Percentiles rank a stretch among this genome's conserved stretches.
Conservation (phyloP, 2,329 filamentous ascomycete genomes). For the Fusarium sp. region DNA sequence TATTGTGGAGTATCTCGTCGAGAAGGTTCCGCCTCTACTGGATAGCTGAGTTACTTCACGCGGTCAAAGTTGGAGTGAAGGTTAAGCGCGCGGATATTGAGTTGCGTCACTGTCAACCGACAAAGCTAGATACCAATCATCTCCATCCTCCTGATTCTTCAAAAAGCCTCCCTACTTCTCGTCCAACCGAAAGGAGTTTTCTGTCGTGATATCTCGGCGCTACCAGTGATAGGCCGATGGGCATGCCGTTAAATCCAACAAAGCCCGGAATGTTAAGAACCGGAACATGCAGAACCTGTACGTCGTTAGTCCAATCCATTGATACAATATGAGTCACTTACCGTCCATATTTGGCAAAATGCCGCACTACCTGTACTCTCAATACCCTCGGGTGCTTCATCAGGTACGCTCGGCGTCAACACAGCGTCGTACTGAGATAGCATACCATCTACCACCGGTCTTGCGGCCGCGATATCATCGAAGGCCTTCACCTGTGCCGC, state of each 20-base stretch:
- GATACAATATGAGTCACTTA: slow-evolving; percentile 39
- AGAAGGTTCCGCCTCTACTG: slow-evolving; percentile 16
- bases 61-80: rapidly evolving
- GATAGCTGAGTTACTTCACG: neutral
- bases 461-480: slow-evolving; percentile 60
- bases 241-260: slow-evolving; percentile 26
- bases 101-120: rapidly evolving
- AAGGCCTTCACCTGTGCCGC: slow-evolving; percentile 62
- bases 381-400: slow-evolving; percentile 65
- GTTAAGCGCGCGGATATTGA: neutral
- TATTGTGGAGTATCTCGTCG: slow-evolving; percentile 16
- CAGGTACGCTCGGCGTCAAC: slow-evolving; percentile 65
- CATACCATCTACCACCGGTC: slow-evolving; percentile 64
- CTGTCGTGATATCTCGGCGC: slow-evolving; percentile 24
- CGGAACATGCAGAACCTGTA: slow-evolving; percentile 25
- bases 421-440: slow-evolving; percentile 62
- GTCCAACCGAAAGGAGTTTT: slow-evolving; percentile 17
- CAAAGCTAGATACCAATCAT: neutral
- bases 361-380: slow-evolving; percentile 62
- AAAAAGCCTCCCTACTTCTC: slow-evolving; percentile 1
- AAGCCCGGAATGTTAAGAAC: slow-evolving; percentile 37
- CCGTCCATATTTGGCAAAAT: slow-evolving; percentile 63
- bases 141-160: neutral
- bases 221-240: slow-evolving; percentile 32
- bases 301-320: neutral